A percentile compares a stretch with the other conserved stretches of the same genome.
phyloP scores from a whole-genome alignment of 164 flowering plant species.

The Chimonanthus praecox region DNA sequence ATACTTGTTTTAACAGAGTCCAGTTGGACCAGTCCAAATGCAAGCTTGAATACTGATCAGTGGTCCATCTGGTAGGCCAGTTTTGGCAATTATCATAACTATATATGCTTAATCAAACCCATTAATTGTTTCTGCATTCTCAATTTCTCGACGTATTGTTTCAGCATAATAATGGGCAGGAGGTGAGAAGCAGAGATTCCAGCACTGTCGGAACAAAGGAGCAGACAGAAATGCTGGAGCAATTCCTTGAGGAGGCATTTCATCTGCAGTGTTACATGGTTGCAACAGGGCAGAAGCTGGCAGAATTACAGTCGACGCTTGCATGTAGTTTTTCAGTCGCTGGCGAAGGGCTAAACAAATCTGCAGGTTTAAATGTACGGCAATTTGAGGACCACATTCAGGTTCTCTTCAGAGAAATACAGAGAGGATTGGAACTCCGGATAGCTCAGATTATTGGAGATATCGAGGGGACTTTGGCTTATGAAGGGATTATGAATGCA shows the following conservation, averaged over 20 bases:
- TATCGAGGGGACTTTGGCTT: constrained; percentile 80
- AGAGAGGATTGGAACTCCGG: constrained; percentile 77
- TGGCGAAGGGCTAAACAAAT: constrained; percentile 28
- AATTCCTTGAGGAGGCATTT: constrained; percentile 78
- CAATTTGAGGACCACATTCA: constrained; percentile 53
- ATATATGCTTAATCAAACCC: no score
- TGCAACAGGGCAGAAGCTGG: constrained; percentile 82
- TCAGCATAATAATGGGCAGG: constrained; percentile 48
- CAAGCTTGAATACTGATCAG: no score
- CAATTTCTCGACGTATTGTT: constrained; percentile 2
- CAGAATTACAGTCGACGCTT: constrained; percentile 65
- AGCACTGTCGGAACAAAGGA: constrained; percentile 30
- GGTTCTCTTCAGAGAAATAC: constrained; percentile 63
- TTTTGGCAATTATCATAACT: background rate
- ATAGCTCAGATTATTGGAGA: constrained; percentile 81
- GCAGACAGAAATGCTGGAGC: constrained; percentile 44
- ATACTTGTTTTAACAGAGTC: no score
- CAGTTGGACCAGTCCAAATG: no score
- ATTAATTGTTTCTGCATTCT: no score
- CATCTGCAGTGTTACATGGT: constrained; percentile 90
- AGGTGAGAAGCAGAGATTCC: constrained; percentile 21
- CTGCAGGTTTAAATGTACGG: constrained; percentile 47
- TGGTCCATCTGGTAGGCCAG: no score
- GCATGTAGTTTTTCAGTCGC: constrained; percentile 37
- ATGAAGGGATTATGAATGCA: constrained; percentile 53